A percentile compares a stretch with the other conserved stretches of the same genome.
Evolutionary conservation across 2,329 filamentous ascomycete species (phyloP).

Genomic region (Polytolypa hystricis): DNA sequence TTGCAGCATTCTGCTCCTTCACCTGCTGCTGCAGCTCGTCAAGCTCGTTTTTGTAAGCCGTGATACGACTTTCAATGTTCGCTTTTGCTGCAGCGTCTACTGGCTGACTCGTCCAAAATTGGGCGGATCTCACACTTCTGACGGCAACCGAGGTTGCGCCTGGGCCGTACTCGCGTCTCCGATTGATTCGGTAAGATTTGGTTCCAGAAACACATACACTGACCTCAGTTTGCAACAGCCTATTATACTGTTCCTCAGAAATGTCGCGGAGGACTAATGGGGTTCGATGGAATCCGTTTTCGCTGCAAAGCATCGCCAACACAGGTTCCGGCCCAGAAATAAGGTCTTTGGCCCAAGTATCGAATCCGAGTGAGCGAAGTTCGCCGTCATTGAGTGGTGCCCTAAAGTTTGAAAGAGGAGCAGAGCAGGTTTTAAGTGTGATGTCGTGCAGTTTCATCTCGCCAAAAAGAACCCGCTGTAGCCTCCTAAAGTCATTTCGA

Average conservation of each 20-base stretch:
- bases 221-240: conserved; percentile 50
- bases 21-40: conserved; percentile 19
- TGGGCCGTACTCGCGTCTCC: conserved; percentile 70
- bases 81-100: conserved; percentile 51
- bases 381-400: conserved; percentile 46
- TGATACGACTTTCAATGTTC: conserved; percentile 45
- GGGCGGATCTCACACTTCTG: conserved; percentile 48
- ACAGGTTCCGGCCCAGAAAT: conserved; percentile 73
- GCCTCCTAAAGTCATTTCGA: conserved; percentile 58
- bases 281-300: conserved; percentile 56
- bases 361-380: conserved; percentile 52
- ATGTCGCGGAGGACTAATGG: conserved; percentile 56
- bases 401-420: conserved; percentile 44
- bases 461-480: conserved; percentile 55
- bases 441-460: conserved; percentile 58
- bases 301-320: conserved; percentile 75
- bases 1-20: conserved; percentile 19
- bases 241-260: conserved; percentile 55
- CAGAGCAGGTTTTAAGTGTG: conserved; percentile 54
- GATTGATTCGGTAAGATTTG: conserved; percentile 52
- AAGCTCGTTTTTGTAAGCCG: conserved; percentile 33
- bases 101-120: conserved; percentile 66
- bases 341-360: conserved; percentile 69
- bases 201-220: conserved; percentile 59
- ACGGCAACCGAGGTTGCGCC: conserved; percentile 60